A percentile compares a stretch with the other conserved stretches of the same genome.
Conservation (phyloP, 768 basidiomycete genomes). For the Phlebiopsis gigantea region DNA sequence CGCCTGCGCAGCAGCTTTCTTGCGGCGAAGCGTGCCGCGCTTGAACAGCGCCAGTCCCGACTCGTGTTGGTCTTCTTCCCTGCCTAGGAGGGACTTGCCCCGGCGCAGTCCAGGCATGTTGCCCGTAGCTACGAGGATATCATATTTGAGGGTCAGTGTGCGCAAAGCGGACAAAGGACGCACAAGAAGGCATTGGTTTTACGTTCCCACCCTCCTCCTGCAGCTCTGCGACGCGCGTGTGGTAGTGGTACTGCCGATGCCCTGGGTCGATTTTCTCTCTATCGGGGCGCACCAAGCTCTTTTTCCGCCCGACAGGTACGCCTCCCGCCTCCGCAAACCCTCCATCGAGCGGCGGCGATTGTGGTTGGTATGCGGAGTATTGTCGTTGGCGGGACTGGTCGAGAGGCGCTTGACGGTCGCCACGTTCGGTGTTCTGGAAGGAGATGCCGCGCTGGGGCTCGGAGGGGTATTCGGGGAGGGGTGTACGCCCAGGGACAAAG, state of each 20-base stretch:
- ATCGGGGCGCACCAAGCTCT: constrained; percentile 88
- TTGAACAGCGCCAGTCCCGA: constrained; percentile 92
- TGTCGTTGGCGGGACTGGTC: constrained; percentile 49
- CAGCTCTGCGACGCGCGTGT: constrained; percentile 76
- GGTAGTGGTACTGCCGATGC: constrained; percentile 93
- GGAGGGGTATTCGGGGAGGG: constrained; percentile 18
- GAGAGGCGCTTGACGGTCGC: constrained; percentile 56
- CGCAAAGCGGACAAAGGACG: constrained; percentile 29
- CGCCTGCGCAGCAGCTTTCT: constrained; percentile 23
- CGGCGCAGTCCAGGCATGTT: constrained; percentile 76
- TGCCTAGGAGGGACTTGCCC: constrained; percentile 82
- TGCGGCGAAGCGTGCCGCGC: constrained; percentile 39
- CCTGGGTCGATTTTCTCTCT: constrained; percentile 94
- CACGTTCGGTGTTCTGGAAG: constrained; percentile 65
- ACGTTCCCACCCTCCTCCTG: constrained; percentile 67
- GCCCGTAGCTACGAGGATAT: constrained; percentile 55
- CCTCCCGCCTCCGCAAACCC: constrained; percentile 38
- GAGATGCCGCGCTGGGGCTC: constrained; percentile 43
- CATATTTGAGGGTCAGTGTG: constrained; percentile 2
- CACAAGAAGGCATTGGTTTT: constrained; percentile 79
- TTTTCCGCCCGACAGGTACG: constrained; percentile 71
- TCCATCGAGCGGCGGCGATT: constrained; percentile 28
- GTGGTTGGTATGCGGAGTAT: constrained; percentile 42
- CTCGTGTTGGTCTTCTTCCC: constrained; percentile 89
- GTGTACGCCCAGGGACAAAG: constrained; percentile 12